Conservation (phyloP, 345 rosid species). For the Mercurialis annua region DNA sequence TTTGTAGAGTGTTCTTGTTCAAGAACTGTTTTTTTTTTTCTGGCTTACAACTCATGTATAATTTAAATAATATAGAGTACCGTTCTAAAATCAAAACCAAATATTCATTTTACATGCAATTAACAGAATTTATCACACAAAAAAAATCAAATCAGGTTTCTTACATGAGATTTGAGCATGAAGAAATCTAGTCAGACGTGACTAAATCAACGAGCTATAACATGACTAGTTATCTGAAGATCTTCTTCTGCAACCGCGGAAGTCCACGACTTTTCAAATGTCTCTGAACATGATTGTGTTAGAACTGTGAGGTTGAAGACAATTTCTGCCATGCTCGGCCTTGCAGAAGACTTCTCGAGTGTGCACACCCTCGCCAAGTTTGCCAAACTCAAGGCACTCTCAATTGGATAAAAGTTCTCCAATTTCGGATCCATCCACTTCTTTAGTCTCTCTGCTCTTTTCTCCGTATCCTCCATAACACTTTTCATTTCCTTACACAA, state of each 20-base stretch:
- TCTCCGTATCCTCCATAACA: conserved; percentile 35
- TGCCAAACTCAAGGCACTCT: conserved; percentile 48
- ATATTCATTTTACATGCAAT: conserved; percentile 4
- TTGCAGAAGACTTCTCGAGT: conserved; percentile 35
- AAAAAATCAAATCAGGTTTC: conserved; percentile 4
- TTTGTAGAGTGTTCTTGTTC: neutral
- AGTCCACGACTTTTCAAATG: conserved; percentile 38
- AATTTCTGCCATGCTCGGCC: conserved; percentile 65
- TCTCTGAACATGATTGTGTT: conserved; percentile 34
- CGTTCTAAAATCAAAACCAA: neutral
- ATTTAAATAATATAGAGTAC: no score
- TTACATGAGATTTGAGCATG: neutral
- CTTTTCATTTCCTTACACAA: conserved; percentile 43
- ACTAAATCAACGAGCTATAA: conserved; percentile 41
- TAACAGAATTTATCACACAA: neutral
- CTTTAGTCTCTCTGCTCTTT: conserved; percentile 33
- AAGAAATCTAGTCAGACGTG: conserved; percentile 4
- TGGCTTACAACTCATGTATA: neutral
- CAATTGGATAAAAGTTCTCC: conserved; percentile 45
- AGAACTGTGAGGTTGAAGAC: conserved; percentile 56
- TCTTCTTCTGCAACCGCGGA: conserved; percentile 38
- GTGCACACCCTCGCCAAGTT: conserved; percentile 50
- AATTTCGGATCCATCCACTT: conserved; percentile 55
- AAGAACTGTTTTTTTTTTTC: neutral
- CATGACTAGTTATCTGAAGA: conserved; percentile 31